Conservation (phyloP, 2,329 filamentous ascomycete species). For the Pseudohalonectria lignicola region DNA sequence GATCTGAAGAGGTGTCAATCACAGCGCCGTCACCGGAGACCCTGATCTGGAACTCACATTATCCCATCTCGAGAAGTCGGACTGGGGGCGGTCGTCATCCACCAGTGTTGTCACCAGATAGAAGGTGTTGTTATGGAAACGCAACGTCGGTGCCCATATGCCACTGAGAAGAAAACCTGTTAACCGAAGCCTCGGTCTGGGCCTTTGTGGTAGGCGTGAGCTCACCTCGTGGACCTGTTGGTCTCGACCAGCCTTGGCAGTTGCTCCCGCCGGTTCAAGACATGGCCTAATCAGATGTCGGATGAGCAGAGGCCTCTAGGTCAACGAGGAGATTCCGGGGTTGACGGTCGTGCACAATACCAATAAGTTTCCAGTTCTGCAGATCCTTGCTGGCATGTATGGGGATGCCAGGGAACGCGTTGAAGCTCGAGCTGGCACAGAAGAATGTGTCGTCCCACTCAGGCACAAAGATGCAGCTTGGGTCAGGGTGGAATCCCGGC, state of each 20-base stretch:
- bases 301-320: too few relatives aligned
- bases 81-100: constrained; percentile 21
- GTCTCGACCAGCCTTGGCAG: constrained; percentile 19
- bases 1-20: constrained; percentile 14
- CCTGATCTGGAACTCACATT: constrained; percentile 13
- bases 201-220: too few relatives aligned
- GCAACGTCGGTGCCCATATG: constrained; percentile 20
- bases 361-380: constrained; percentile 25
- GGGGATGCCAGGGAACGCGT: constrained; percentile 30
- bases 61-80: constrained; percentile 23
- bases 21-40: not conserved
- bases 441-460: constrained; percentile 27
- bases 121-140: constrained; percentile 17
- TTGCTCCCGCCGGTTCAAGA: constrained; percentile 21
- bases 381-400: constrained; percentile 32
- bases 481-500: constrained; percentile 30
- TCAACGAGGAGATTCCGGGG: too few relatives aligned
- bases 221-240: constrained; percentile 18
- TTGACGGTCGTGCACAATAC: too few relatives aligned
- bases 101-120: constrained; percentile 19
- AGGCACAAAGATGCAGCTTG: constrained; percentile 26
- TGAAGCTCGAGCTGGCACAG: constrained; percentile 30
- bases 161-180: constrained; percentile 9
- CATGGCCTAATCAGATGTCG: constrained; percentile 20
- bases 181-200: too few relatives aligned